phyloP scores from a whole-genome alignment of 106 monocot species.

The Dendrobium huoshanense region DNA sequence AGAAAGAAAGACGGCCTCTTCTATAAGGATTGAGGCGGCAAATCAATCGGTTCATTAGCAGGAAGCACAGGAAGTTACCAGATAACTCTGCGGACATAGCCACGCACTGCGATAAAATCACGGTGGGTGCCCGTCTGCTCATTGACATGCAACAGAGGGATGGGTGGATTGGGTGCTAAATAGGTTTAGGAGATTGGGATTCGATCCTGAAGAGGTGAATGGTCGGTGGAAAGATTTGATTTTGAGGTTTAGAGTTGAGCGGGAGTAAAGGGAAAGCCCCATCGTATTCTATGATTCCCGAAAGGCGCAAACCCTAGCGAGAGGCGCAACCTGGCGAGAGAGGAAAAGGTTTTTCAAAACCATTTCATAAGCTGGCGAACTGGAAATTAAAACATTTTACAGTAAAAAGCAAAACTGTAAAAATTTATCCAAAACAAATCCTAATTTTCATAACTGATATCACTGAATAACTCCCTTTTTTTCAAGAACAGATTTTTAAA shows the following conservation, averaged over 20 bases:
- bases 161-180: not conserved
- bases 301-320: not conserved
- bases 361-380: too few relatives aligned
- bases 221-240: not conserved
- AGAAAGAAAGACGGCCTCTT: constrained; percentile 13
- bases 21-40: constrained; percentile 12
- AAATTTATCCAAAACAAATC: too few relatives aligned
- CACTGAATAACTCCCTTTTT: too few relatives aligned
- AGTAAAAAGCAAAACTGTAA: too few relatives aligned
- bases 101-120: not conserved
- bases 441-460: too few relatives aligned
- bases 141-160: not conserved
- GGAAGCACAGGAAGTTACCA: not conserved
- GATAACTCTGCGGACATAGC: not conserved
- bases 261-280: not conserved
- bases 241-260: not conserved
- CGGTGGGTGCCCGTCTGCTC: not conserved
- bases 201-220: not conserved
- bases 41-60: not conserved
- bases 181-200: not conserved
- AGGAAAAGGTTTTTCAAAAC: too few relatives aligned
- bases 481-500: too few relatives aligned
- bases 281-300: not conserved
- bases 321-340: not conserved
- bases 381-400: too few relatives aligned